Evolutionary conservation across 139 green algal species (phyloP), one percentile per base, ranked within the genome.

Genomic region (Nannochloris sp.): DNA sequence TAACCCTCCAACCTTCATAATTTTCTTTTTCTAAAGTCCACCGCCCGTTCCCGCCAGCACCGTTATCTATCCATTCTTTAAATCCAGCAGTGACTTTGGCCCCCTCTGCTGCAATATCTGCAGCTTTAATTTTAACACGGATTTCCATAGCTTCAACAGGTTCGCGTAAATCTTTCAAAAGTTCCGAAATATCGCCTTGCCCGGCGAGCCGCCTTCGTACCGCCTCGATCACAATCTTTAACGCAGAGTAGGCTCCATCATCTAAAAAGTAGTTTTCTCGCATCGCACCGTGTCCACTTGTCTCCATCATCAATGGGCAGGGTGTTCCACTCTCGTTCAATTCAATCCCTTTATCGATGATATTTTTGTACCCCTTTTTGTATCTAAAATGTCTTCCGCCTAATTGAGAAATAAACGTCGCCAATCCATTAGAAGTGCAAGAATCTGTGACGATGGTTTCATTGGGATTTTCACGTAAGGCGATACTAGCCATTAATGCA

Each of bases 241-340:
- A 75, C 2, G 92, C 89, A 54, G 87, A 75, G 73, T 96, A 96
- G 1, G 86, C 83, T 14, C 92, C 92, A 71, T 98, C 92, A 54
- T 98, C 92, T 64, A 98, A 75, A 66, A 85, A 97, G 64, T 84
- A 85, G 74, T 98, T 98, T 46, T 96, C 87, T 64, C 87, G 53
- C 32, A 48, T 9, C 3, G 93, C 93, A 4, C 93, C 93, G 61
- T 98, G 93, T 14, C 90, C 90, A 46, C 58, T 89, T 27, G 93
- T 98, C 73, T 98, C 93, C 86, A 98, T 97, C 86, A 96, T 96
- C 24, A 98, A 83, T 25, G 89, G 74, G 51, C 76, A 87, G 37
- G 90, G 77, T 39, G 79, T 76, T 19, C 90, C 90, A 38, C 70
- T 34, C 31, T 87, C 29, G 60, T 95, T 95, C 23, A 96, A 79